Conservation (phyloP, 2,329 filamentous ascomycete genomes). For the Fusarium sp. region DNA sequence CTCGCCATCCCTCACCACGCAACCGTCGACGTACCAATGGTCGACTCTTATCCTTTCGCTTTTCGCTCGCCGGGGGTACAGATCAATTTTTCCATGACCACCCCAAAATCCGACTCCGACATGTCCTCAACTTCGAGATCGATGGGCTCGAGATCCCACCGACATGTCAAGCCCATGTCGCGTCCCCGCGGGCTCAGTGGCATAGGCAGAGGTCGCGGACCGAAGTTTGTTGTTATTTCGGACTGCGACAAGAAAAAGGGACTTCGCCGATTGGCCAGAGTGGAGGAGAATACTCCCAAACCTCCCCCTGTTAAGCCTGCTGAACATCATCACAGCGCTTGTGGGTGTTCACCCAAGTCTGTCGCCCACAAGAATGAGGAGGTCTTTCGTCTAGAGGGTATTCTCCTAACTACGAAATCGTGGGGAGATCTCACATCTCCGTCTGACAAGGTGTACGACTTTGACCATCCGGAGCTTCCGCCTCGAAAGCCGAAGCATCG, state of each 20-base stretch:
- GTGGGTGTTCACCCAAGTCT: background rate
- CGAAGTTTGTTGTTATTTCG: background rate
- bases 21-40: background rate
- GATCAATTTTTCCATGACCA: background rate
- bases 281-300: background rate
- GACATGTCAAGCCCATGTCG: background rate
- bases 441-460: background rate
- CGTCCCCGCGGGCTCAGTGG: background rate
- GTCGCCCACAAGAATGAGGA: background rate
- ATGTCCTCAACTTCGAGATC: background rate
- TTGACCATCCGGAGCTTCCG: background rate
- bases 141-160: background rate
- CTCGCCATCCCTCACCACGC: background rate
- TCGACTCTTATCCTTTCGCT: background rate
- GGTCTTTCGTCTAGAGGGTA: background rate
- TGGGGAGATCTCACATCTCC: background rate
- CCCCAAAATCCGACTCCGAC: background rate
- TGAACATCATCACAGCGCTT: background rate
- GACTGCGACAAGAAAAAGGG: background rate
- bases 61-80: background rate
- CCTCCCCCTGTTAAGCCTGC: background rate
- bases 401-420: background rate
- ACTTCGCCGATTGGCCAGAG: background rate
- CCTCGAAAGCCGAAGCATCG: conserved; percentile 1
- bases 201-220: background rate